Base-by-base conservation (phyloP, 805 yeast species). In the Yamadazyma endophytica region DNA sequence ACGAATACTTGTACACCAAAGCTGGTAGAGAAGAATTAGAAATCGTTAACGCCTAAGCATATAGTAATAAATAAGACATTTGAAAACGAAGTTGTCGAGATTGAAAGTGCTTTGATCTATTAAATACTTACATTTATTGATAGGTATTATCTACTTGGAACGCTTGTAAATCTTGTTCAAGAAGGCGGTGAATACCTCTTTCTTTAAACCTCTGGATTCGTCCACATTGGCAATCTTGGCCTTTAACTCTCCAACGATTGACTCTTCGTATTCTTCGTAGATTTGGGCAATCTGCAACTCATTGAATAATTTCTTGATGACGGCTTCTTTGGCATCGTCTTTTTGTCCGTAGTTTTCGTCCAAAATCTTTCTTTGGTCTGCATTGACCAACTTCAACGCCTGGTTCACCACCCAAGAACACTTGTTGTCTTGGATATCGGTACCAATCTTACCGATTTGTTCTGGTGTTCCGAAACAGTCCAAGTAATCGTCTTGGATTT, bases 391-490 rank as follows among this genome's bases (percentile, higher is more conserved):
- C 56, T 81, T 73, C 49, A 92, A 75, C 6, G 98, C 98, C 47
- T 86, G 84, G 71, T 92, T 92, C 50, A 92, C 75, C 34, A 92
- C 79, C 99, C 99, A 92, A 26, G 96, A 84, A 64, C 99, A 92
- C 64, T 92, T 92, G 77, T 92, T 92, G 64, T 92, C 99, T 67
- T 84, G 84, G 54, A 92, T 92, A 59, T 92, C 99, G 38, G 98
- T 92, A 47, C 99, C 99, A 47, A 92, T 87, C 72, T 92, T 92
- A 42, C 99, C 99, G 54, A 89, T 92, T 52, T 90, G 87, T 55
- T 85, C 94, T 25, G 98, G 96, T 49, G 90, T 87, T 44, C 98
- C 99, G 54, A 86, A 92, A 61, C 96, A 86, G 63, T 92, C 99
- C 45, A 92, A 75, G 68, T 73, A 92, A 61, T 92, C 99, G 57